These are phyloP conservation scores for Mollisia scopiformis DNA, from an alignment of 2,329 filamentous ascomycete species.

Conservation along the genomic window DNA sequence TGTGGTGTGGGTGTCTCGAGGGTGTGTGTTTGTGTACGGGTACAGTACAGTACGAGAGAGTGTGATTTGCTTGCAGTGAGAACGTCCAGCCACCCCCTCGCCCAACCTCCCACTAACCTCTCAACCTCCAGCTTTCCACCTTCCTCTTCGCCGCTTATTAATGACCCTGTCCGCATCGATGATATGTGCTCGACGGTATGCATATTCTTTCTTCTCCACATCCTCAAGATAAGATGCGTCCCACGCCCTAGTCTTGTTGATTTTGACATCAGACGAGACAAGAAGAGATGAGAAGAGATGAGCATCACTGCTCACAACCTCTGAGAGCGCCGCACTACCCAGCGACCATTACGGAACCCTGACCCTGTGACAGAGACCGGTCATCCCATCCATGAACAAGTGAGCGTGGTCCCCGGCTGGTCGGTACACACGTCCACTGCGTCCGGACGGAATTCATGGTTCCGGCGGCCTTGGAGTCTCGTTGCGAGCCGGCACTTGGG, in stretches of 20 bases:
- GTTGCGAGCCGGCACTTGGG: conserved; percentile 18
- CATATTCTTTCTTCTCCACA: background rate
- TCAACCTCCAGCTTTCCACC: background rate
- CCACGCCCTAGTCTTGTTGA: background rate
- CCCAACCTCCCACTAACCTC: background rate
- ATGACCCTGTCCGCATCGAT: background rate
- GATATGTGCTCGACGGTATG: background rate
- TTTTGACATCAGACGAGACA: background rate
- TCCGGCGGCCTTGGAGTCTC: conserved; percentile 5
- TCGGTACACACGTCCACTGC: conserved; percentile 1
- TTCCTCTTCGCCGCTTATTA: background rate
- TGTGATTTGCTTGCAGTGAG: background rate
- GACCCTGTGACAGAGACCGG: too few species aligned
- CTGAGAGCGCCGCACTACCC: background rate
- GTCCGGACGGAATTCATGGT: conserved; percentile 9
- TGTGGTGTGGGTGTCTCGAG: too few species aligned
- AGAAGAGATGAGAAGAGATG: too few species aligned
- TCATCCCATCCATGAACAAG: too few species aligned
- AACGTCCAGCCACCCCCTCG: too few species aligned
- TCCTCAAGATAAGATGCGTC: background rate
- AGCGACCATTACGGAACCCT: too few species aligned
- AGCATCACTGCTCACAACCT: too few species aligned
- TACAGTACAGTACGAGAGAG: too few species aligned
- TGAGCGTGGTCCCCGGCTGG: background rate
- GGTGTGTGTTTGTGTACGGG: too few species aligned